These are phyloP conservation scores for Hortiboletus campestris DNA, from an alignment of 768 basidiomycete genomes.

Conservation along the genomic window DNA sequence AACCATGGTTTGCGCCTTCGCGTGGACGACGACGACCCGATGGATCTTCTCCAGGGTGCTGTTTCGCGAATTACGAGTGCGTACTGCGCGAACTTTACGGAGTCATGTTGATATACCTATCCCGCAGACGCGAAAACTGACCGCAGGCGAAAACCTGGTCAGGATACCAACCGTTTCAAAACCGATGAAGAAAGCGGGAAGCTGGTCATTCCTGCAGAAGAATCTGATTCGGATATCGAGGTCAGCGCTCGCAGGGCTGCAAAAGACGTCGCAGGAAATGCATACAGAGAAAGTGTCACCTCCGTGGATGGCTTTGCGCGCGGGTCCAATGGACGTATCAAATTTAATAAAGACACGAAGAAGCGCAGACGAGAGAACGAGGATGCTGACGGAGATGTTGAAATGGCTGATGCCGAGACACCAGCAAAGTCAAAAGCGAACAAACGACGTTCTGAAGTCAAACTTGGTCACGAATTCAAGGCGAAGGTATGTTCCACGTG, in stretches of 20 bases:
- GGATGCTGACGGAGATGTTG: slow-evolving; percentile 60
- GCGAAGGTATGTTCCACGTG: slow-evolving; percentile 68
- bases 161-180: slow-evolving; percentile 85
- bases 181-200: slow-evolving; percentile 81
- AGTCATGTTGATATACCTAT: slow-evolving; percentile 4
- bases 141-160: slow-evolving; percentile 74
- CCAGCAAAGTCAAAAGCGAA: slow-evolving; percentile 43
- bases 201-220: slow-evolving; percentile 69
- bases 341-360: slow-evolving; percentile 97
- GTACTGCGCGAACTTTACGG: slow-evolving; percentile 24
- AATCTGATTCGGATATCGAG: slow-evolving; percentile 45
- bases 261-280: slow-evolving; percentile 64
- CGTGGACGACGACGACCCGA: slow-evolving; percentile 88
- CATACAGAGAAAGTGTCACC: slow-evolving; percentile 79
- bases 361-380: slow-evolving; percentile 76
- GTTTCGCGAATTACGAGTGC: slow-evolving; percentile 67
- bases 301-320: slow-evolving; percentile 90
- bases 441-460: slow-evolving; percentile 52
- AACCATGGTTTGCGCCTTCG: slow-evolving; percentile 64
- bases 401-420: slow-evolving; percentile 72
- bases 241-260: slow-evolving; percentile 39
- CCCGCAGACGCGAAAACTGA: slow-evolving; percentile 41
- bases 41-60: slow-evolving; percentile 88
- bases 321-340: slow-evolving; percentile 78
- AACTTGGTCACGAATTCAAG: slow-evolving; percentile 87